phyloP scores from a whole-genome alignment of 305 asterid genomes.

The Fraxinus floribunda region DNA sequence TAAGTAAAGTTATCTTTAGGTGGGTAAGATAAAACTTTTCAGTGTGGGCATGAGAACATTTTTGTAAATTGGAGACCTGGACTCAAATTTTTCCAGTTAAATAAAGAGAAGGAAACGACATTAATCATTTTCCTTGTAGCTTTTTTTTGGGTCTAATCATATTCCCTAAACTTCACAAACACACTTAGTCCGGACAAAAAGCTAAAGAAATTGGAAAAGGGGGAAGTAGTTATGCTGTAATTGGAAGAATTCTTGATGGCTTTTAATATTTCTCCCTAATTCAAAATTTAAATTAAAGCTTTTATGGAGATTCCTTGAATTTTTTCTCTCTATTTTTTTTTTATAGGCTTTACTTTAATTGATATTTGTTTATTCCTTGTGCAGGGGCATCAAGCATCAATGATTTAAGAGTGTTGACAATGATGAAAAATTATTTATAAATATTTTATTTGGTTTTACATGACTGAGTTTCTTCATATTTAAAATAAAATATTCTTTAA shows the following conservation, averaged over 20 bases:
- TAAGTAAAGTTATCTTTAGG: too few species aligned
- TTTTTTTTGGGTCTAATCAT: constrained; percentile 23
- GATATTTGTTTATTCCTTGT: neutral
- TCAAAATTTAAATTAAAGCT: neutral
- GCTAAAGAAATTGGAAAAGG: constrained; percentile 20
- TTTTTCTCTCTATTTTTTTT: neutral
- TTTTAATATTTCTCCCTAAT: neutral
- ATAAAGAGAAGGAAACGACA: constrained; percentile 14
- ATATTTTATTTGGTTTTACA: neutral
- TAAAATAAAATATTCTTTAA: neutral
- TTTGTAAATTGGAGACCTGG: neutral
- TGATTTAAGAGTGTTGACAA: neutral
- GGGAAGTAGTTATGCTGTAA: neutral
- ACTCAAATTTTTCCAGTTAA: neutral
- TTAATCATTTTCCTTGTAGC: constrained; percentile 18
- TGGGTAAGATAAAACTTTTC: neutral
- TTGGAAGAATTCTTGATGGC: neutral
- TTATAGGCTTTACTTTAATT: neutral
- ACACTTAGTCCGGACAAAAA: constrained; percentile 36
- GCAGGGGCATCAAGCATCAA: neutral
- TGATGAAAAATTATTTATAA: neutral
- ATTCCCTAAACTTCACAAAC: constrained; percentile 26
- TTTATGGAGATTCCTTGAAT: neutral
- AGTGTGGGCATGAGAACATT: neutral
- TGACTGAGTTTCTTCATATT: neutral